Conservation (phyloP, 1,139 yeast genomes). For the Yamadazyma atmosphaerica region DNA sequence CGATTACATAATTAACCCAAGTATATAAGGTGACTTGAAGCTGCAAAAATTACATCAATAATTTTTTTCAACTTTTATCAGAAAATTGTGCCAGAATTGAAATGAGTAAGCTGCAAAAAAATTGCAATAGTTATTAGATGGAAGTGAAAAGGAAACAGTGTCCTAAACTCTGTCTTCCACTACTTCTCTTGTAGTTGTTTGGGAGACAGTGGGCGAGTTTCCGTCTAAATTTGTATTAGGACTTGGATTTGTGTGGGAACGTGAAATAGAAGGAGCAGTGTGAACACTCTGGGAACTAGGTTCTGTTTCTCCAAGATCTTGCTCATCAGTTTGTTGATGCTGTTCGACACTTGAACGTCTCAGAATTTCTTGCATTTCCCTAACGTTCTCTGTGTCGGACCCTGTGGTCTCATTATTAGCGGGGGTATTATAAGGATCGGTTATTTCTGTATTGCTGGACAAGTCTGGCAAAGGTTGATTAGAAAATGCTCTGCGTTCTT, state of each 20-base stretch:
- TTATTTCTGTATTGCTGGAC: not conserved
- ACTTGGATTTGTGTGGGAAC: conserved; percentile 1
- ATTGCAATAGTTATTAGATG: not conserved
- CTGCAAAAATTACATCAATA: no score
- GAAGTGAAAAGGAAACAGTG: not conserved
- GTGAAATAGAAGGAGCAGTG: not conserved
- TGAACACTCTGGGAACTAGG: not conserved
- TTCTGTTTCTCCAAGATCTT: not conserved
- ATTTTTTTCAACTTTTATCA: not conserved
- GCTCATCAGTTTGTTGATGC: not conserved
- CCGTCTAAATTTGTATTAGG: conserved; percentile 2
- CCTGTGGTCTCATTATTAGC: no score
- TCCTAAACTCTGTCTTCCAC: conserved; percentile 10
- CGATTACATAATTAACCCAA: no score
- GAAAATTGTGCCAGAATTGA: not conserved
- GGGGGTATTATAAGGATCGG: not conserved
- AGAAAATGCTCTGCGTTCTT: conserved; percentile 12
- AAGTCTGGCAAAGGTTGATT: not conserved
- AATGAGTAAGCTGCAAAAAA: not conserved
- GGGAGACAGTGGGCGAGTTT: conserved; percentile 5
- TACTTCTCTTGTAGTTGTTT: conserved; percentile 7
- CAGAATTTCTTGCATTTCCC: no score
- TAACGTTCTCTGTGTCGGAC: no score
- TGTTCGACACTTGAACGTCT: not conserved
- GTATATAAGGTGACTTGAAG: no score